These are phyloP conservation scores for Chytriomyces confervae DNA, from an alignment of 192 early-diverging fungal genomes.

Conservation along the genomic window DNA sequence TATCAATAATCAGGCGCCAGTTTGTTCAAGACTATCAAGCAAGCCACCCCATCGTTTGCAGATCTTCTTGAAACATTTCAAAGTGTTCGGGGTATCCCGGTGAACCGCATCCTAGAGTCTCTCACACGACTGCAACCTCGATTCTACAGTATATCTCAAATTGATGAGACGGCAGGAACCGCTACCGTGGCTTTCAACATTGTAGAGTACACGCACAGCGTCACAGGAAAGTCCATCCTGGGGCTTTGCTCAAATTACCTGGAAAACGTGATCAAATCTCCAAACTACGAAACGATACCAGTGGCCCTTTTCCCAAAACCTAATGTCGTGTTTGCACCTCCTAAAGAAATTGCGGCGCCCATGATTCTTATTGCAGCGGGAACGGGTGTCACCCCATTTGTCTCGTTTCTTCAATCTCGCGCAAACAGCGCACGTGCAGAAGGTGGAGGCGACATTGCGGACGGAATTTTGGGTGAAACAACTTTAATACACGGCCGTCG, in stretches of 20 bases:
- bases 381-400: slow-evolving; percentile 94
- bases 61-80: slow-evolving; percentile 85
- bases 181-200: slow-evolving; percentile 89
- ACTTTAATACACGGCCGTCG: slow-evolving; percentile 88
- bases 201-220: slow-evolving; percentile 55
- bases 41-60: slow-evolving; percentile 67
- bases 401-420: slow-evolving; percentile 78
- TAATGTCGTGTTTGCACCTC: slow-evolving; percentile 65
- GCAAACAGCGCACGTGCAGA: slow-evolving; percentile 41
- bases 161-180: slow-evolving; percentile 47
- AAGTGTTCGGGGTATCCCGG: slow-evolving; percentile 64
- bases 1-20: slow-evolving; percentile 47
- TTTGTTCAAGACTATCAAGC: slow-evolving; percentile 29
- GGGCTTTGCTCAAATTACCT: slow-evolving; percentile 83
- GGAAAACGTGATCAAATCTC: slow-evolving; percentile 62
- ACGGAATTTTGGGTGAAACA: slow-evolving; percentile 57
- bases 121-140: slow-evolving; percentile 82
- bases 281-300: slow-evolving; percentile 8
- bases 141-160: slow-evolving; percentile 85
- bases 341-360: slow-evolving; percentile 59
- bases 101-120: slow-evolving; percentile 75
- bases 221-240: slow-evolving; percentile 48
- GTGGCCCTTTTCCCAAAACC: slow-evolving; percentile 51
- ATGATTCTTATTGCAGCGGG: slow-evolving; percentile 91
- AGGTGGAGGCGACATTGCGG: slow-evolving; percentile 56